A percentile compares a stretch with the other conserved stretches of the same genome.
These are phyloP conservation scores for Zymoseptoria crescenta DNA, from an alignment of 2,329 filamentous ascomycete species.

Conservation along the genomic window DNA sequence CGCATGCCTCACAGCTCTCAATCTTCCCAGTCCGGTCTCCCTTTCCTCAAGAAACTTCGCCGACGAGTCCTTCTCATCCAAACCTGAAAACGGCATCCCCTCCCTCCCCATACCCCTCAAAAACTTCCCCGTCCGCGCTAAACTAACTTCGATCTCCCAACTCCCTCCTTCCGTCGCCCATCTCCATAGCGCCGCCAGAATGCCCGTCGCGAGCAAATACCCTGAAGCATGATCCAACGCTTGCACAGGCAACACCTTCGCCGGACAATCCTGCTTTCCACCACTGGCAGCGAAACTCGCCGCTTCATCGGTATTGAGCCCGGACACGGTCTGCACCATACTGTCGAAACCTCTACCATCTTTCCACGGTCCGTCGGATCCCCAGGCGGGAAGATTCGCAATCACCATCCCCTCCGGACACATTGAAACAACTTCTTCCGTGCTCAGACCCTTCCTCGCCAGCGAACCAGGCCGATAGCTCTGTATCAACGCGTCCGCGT, in stretches of 20 bases:
- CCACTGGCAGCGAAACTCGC: conserved; percentile 33
- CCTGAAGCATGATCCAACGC: conserved; percentile 50
- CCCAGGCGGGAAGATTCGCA: conserved; percentile 49
- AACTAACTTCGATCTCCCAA: conserved; percentile 48
- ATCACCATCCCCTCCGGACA: conserved; percentile 40
- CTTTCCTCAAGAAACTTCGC: conserved; percentile 37
- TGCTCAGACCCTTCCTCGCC: conserved; percentile 36
- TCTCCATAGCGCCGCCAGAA: conserved; percentile 45
- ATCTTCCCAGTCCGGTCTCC: conserved; percentile 39
- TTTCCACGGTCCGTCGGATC: conserved; percentile 41
- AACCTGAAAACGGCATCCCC: conserved; percentile 44
- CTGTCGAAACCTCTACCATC: conserved; percentile 48
- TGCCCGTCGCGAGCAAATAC: conserved; percentile 48
- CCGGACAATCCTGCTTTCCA: conserved; percentile 25
- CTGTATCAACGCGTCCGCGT: conserved; percentile 40
- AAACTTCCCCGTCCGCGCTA: conserved; percentile 51
- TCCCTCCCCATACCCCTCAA: conserved; percentile 48
- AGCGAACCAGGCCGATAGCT: conserved; percentile 44
- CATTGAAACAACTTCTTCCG: conserved; percentile 30
- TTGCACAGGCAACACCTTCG: conserved; percentile 42
- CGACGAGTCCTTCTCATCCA: conserved; percentile 36
- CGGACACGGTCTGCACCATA: conserved; percentile 48
- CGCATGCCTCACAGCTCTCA: conserved; percentile 44
- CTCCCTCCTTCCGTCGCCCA: conserved; percentile 39
- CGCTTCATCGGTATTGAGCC: conserved; percentile 50